Evolutionary conservation across 2,329 filamentous ascomycete genomes (phyloP).

Genomic region (Penicillium sp.): DNA sequence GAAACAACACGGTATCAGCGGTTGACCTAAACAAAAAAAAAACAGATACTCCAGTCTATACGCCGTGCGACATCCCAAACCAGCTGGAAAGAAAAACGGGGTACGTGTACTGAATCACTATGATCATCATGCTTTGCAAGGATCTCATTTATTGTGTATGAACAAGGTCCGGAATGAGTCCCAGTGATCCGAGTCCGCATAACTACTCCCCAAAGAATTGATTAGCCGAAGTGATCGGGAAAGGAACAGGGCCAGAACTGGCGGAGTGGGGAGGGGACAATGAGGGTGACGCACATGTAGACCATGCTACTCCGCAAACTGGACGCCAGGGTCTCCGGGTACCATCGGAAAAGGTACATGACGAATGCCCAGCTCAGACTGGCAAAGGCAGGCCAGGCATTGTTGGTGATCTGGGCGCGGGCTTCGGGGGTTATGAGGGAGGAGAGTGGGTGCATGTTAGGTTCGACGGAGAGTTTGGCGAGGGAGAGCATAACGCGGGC

Average conservation of each 20-base stretch:
- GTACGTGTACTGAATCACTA: constrained; percentile 4
- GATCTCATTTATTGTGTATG: constrained; percentile 74
- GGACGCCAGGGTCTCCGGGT: constrained; percentile 88
- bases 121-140: not conserved
- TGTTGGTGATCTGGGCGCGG: constrained; percentile 62
- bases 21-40: constrained; percentile 6
- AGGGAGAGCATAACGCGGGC: constrained; percentile 85
- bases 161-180: constrained; percentile 83
- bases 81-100: constrained; percentile 24
- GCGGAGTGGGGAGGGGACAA: not conserved
- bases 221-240: constrained; percentile 8
- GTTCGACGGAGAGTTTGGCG: constrained; percentile 80
- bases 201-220: constrained; percentile 53
- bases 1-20: constrained; percentile 4
- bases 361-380: constrained; percentile 88
- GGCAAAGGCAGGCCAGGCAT: constrained; percentile 93
- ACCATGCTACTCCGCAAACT: constrained; percentile 95
- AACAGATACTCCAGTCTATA: constrained; percentile 27
- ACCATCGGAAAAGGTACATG: constrained; percentile 93
- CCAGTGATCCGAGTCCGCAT: constrained; percentile 85
- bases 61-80: constrained; percentile 28
- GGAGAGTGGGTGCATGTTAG: constrained; percentile 51
- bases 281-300: constrained; percentile 77
- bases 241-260: not conserved
- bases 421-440: constrained; percentile 53